Evolutionary conservation across 371 early-diverging fungal species (phyloP).

Genomic region (Apophysomyces sp.): DNA sequence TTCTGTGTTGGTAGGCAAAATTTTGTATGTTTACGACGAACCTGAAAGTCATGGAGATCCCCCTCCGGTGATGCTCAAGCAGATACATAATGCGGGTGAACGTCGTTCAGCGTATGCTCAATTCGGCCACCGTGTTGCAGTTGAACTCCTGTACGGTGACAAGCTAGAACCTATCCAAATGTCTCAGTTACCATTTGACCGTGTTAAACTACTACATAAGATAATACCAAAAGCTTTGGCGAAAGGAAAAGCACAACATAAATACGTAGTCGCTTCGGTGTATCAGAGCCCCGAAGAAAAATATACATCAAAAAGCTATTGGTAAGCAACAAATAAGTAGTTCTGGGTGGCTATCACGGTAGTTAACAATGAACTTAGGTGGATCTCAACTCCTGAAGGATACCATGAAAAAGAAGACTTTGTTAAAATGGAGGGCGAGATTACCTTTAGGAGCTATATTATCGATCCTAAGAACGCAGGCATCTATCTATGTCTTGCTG

Average conservation of each 20-base stretch:
- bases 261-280: neutral
- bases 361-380: too few species aligned
- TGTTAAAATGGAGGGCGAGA: neutral
- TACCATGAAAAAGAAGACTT: neutral
- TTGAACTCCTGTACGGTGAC: neutral
- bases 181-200: neutral
- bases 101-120: neutral
- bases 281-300: neutral
- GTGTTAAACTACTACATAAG: neutral
- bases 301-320: neutral
- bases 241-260: neutral
- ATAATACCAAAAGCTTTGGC: neutral
- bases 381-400: neutral
- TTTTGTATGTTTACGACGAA: neutral
- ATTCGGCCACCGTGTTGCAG: neutral
- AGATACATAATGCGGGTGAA: neutral
- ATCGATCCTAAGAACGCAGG: neutral
- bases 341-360: neutral
- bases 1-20: neutral
- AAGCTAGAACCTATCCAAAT: neutral
- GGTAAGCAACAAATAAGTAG: neutral
- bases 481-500: neutral
- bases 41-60: neutral
- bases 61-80: neutral
- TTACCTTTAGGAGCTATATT: neutral